Base-by-base conservation (phyloP, 805 yeast species). In the Sugiyamaella boreocaroliniensis region DNA sequence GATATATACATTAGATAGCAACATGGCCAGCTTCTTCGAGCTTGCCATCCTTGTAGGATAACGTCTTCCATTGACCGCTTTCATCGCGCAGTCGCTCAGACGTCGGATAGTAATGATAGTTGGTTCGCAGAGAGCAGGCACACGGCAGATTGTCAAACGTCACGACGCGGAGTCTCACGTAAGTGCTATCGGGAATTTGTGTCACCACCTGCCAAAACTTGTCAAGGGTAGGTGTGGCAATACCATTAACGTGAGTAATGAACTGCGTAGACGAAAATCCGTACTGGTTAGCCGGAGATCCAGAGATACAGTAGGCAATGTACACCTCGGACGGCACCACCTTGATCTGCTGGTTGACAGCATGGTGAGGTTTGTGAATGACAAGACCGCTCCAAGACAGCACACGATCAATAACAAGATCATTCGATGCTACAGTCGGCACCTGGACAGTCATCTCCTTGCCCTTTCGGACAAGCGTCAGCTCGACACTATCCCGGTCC, bases 341-440 rank as follows among this genome's bases (percentile, higher is more conserved):
- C 50, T 80, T 79, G 78, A 86, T 83, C 40, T 86, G 81, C 70
- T 89, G 96, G 57, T 90, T 80, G 15, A 89, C 96, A 8, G 93
- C 92, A 64, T 86, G 95, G 67, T 89, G 97, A n/a, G 97, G 96
- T 40, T 81, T 77, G 64, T 90, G 97, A 34, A 90, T 68, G 5
- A 85, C 70, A 41, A 89, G 83, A 19, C 97, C 97, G 49, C 89
- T 80, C 93, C 96, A 90, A 47, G 78, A 74, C 8, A 86, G 83
- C 41, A 88, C 71, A 51, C 83, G 82, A 40, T 79, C 77, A 1
- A 95, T 88, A 52, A 76, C 72, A 45, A 81, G 70, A 41, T 76
- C 75, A 29, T 75, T 71, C 2, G 89, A 76, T 18, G 79, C 77
- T 1, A 80, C 77, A 2, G 95, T 82, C 10, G 85, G 82, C 9